A percentile compares a stretch with the other conserved stretches of the same genome.
These are phyloP conservation scores for Geum urbanum DNA, from an alignment of 306 rosid genomes.

Conservation along the genomic window DNA sequence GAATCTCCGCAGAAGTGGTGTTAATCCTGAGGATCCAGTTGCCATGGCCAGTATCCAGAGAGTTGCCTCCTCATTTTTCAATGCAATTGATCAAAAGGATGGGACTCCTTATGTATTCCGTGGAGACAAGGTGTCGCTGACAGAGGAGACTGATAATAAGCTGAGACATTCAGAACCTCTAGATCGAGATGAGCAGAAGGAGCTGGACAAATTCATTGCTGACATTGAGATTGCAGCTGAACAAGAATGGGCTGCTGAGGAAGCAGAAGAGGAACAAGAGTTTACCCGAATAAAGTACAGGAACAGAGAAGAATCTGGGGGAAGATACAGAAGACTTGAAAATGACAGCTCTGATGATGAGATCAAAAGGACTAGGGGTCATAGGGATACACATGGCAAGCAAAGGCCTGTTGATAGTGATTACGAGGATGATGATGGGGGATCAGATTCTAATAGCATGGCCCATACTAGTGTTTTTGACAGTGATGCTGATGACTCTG, in stretches of 20 bases:
- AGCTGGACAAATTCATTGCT: constrained; percentile 78
- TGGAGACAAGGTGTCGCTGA: constrained; percentile 38
- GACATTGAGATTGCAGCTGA: constrained; percentile 98
- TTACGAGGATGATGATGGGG: constrained; percentile 37
- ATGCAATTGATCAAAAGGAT: constrained; percentile 86
- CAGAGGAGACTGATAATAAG: constrained; percentile 38
- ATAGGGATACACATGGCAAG: constrained; percentile 40
- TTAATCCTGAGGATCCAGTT: constrained; percentile 94
- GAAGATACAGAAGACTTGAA: constrained; percentile 59
- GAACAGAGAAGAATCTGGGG: constrained; percentile 80
- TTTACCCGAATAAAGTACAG: constrained; percentile 58
- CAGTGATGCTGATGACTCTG: constrained; percentile 34
- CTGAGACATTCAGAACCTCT: constrained; percentile 56
- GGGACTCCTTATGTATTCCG: constrained; percentile 85
- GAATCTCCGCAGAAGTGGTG: constrained; percentile 83
- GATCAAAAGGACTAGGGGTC: constrained; percentile 37
- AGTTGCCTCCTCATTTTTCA: constrained; percentile 93
- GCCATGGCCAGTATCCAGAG: constrained; percentile 95
- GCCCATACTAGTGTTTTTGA: constrained; percentile 37
- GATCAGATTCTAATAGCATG: constrained; percentile 38
- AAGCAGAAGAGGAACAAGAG: constrained; percentile 86
- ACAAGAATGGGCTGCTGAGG: constrained; percentile 86
- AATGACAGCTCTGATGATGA: constrained; percentile 41
- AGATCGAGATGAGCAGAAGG: constrained; percentile 74
- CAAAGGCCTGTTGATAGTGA: constrained; percentile 40